These are phyloP conservation scores for Akanthomyces muscarius DNA, from an alignment of 2,329 filamentous ascomycete genomes.

Conservation along the genomic window DNA sequence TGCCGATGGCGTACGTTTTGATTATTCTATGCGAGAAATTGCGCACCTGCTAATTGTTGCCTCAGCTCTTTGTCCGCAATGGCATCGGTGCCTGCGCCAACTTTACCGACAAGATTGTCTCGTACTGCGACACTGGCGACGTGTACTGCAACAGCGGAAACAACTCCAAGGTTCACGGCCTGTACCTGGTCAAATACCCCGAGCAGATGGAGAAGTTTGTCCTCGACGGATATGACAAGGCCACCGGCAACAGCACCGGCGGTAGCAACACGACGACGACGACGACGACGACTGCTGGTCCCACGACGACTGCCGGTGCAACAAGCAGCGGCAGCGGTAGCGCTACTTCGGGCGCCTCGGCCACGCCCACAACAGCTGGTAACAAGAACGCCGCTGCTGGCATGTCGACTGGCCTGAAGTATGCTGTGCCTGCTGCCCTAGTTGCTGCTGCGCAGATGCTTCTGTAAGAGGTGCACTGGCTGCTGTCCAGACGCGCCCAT, in stretches of 20 bases:
- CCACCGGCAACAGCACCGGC: constrained; percentile 10
- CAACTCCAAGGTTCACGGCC: constrained; percentile 28
- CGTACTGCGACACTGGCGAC: constrained; percentile 42
- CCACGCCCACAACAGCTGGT: background rate
- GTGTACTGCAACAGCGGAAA: constrained; percentile 36
- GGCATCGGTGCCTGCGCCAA: constrained; percentile 33
- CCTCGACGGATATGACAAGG: constrained; percentile 28
- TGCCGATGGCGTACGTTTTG: constrained; percentile 33
- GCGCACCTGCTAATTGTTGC: background rate
- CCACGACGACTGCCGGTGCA: constrained; percentile 8
- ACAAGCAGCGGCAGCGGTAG: constrained; percentile 13
- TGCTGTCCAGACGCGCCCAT: too few species aligned
- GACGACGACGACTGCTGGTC: constrained; percentile 12
- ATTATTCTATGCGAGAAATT: background rate
- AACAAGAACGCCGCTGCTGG: constrained; percentile 9
- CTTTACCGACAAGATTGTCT: constrained; percentile 34
- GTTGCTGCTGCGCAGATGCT: constrained; percentile 13
- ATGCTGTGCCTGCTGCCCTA: constrained; percentile 9
- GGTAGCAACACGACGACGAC: constrained; percentile 10
- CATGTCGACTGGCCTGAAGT: constrained; percentile 3
- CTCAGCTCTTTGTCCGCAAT: constrained; percentile 35
- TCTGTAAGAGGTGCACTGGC: constrained; percentile 1
- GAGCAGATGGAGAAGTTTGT: constrained; percentile 34
- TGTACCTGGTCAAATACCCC: constrained; percentile 35
- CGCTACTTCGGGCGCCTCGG: background rate